Evolutionary conservation across 129 eudicot genomes (phyloP).

Genomic region (Centrapalus pauciflorus): DNA sequence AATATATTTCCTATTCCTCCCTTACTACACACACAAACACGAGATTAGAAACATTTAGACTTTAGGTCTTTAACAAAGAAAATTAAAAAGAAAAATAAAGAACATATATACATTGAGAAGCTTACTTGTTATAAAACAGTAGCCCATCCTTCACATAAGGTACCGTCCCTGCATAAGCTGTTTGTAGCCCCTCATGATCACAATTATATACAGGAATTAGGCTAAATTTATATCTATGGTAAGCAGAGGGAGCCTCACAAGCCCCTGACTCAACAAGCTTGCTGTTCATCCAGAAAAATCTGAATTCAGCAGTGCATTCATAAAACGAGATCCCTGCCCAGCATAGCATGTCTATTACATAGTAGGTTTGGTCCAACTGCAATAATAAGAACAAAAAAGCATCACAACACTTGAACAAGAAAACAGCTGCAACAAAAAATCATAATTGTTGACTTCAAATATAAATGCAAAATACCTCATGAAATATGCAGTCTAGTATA

Average conservation of each 20-base stretch:
- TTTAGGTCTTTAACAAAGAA: background rate
- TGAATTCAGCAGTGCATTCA: slow-evolving; percentile 92
- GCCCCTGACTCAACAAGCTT: slow-evolving; percentile 87
- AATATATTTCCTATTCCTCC: background rate
- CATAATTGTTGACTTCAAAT: background rate
- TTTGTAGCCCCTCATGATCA: slow-evolving; percentile 68
- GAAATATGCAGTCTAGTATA: slow-evolving; percentile 93
- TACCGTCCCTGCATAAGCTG: slow-evolving; percentile 73
- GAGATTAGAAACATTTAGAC: background rate
- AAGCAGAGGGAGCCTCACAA: slow-evolving; percentile 61
- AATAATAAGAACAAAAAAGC: background rate
- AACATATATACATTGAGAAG: background rate
- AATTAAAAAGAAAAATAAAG: background rate
- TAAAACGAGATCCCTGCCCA: slow-evolving; percentile 97
- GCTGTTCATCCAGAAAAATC: slow-evolving; percentile 94
- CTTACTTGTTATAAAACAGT: slow-evolving; percentile 85
- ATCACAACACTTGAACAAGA: background rate
- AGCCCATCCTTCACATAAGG: slow-evolving; percentile 90
- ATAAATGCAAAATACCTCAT: slow-evolving; percentile 45
- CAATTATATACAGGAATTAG: slow-evolving; percentile 69
- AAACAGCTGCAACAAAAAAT: background rate
- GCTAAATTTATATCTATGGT: slow-evolving; percentile 79
- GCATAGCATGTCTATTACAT: slow-evolving; percentile 82
- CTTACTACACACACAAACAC: background rate
- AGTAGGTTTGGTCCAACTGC: slow-evolving; percentile 85